These are phyloP conservation scores for Phaeomoniella chlamydospora DNA, from an alignment of 2,329 filamentous ascomycete species.

Conservation along the genomic window DNA sequence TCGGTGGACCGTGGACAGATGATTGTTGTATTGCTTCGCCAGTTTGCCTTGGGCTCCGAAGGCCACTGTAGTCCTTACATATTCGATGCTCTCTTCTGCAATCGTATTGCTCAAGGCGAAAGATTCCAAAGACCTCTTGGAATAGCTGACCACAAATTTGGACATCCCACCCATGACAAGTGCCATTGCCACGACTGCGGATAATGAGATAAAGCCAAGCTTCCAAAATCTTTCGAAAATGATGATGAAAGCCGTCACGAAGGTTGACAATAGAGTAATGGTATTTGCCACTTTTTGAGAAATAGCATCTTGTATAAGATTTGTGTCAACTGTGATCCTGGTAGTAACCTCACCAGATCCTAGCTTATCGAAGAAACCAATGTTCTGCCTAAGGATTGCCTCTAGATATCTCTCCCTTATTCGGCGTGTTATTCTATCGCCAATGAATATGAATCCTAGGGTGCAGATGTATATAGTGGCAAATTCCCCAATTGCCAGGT, in stretches of 20 bases:
- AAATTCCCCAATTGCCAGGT: conserved; percentile 60
- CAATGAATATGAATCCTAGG: conserved; percentile 66
- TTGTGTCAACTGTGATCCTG: conserved; percentile 59
- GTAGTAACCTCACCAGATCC: conserved; percentile 75
- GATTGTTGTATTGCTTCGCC: conserved; percentile 25
- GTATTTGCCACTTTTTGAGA: conserved; percentile 12
- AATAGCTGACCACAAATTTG: conserved; percentile 9
- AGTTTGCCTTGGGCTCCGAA: conserved; percentile 32
- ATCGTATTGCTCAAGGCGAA: conserved; percentile 10
- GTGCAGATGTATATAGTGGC: conserved; percentile 59
- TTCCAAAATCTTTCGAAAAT: conserved; percentile 13
- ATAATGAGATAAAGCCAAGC: conserved; percentile 10
- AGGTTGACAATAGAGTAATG: conserved; percentile 9
- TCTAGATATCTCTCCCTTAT: conserved; percentile 62
- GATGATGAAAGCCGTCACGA: conserved; percentile 12
- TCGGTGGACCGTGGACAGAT: conserved; percentile 25
- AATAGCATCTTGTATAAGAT: conserved; percentile 11
- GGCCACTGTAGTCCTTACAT: conserved; percentile 15
- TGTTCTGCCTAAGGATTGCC: conserved; percentile 64
- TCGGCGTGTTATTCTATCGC: conserved; percentile 54
- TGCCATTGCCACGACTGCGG: conserved; percentile 9
- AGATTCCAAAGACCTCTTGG: conserved; percentile 10
- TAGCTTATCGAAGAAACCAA: conserved; percentile 72
- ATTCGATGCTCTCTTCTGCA: conserved; percentile 9
- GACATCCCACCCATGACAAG: conserved; percentile 4